Evolutionary conservation across 2,329 filamentous ascomycete species (phyloP).

Genomic region (Mollisiaceae sp.): DNA sequence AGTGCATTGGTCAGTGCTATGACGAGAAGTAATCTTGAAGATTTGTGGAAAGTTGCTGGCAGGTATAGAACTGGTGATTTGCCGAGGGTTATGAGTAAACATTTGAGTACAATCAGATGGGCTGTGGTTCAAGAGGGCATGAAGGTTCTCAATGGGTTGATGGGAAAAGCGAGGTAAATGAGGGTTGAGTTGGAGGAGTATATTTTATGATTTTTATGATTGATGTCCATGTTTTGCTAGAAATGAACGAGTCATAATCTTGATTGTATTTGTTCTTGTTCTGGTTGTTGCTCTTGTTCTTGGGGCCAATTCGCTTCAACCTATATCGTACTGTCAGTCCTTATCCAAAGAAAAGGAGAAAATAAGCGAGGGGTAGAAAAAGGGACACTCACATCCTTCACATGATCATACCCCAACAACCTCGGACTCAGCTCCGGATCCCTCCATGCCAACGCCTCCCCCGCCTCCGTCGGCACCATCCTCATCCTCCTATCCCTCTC

Average conservation of each 20-base stretch:
- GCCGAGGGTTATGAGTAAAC: conserved; percentile 59
- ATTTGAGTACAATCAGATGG: conserved; percentile 62
- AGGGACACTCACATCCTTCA: conserved; percentile 42
- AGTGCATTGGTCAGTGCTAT: conserved; percentile 48
- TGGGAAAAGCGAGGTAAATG: conserved; percentile 26
- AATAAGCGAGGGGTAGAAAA: background rate
- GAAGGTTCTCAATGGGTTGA: conserved; percentile 54
- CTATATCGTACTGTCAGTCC: conserved; percentile 25
- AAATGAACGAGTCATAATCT: conserved; percentile 11
- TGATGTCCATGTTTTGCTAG: background rate
- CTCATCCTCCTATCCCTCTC: conserved; percentile 55
- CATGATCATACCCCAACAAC: conserved; percentile 48
- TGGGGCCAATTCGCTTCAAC: conserved; percentile 32
- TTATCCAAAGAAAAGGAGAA: background rate
- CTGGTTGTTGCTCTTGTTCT: background rate
- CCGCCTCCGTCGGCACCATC: conserved; percentile 44
- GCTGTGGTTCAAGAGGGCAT: conserved; percentile 66
- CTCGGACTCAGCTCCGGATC: conserved; percentile 47
- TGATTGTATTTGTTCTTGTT: conserved; percentile 3
- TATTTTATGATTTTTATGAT: conserved; percentile 6
- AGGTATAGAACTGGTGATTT: conserved; percentile 57
- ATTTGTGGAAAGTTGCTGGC: conserved; percentile 46
- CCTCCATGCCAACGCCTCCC: conserved; percentile 49
- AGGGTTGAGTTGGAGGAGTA: background rate
- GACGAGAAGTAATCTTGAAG: conserved; percentile 40